A percentile compares a stretch with the other conserved stretches of the same genome.
These are phyloP conservation scores for Corchorus olitorius DNA, from an alignment of 345 rosid species.

Conservation along the genomic window DNA sequence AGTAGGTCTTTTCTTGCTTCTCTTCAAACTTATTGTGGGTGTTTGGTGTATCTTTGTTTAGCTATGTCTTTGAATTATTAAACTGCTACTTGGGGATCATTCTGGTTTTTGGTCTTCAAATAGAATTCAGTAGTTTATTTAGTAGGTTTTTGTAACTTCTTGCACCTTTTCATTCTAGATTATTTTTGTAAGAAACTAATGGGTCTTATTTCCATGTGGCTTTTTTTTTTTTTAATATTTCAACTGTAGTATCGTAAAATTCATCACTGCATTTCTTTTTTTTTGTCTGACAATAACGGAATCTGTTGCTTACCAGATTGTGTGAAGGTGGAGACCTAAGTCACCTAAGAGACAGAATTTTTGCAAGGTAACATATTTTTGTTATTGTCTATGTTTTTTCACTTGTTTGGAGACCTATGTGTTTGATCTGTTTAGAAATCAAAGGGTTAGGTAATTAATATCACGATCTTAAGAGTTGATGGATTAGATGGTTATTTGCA, in stretches of 20 bases:
- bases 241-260: background rate
- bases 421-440: background rate
- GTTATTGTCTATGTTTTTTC: background rate
- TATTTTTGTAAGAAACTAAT: too few relatives aligned
- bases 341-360: constrained; percentile 80
- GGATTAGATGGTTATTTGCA: background rate
- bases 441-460: too few relatives aligned
- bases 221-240: too few relatives aligned
- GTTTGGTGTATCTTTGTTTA: constrained; percentile 15
- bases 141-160: background rate
- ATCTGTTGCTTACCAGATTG: constrained; percentile 49
- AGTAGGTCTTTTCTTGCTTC: constrained; percentile 62
- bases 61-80: constrained; percentile 10
- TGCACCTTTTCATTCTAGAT: too few relatives aligned
- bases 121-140: background rate
- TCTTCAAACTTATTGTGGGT: constrained; percentile 15
- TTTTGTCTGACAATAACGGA: constrained; percentile 16
- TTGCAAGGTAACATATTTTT: constrained; percentile 53
- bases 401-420: too few relatives aligned
- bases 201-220: too few relatives aligned
- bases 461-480: too few relatives aligned
- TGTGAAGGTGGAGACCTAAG: constrained; percentile 90
- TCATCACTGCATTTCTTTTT: background rate
- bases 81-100: background rate
- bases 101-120: background rate